These are phyloP conservation scores for Rhodofomes roseus DNA, from an alignment of 1,284 basidiomycete species.

Conservation along the genomic window DNA sequence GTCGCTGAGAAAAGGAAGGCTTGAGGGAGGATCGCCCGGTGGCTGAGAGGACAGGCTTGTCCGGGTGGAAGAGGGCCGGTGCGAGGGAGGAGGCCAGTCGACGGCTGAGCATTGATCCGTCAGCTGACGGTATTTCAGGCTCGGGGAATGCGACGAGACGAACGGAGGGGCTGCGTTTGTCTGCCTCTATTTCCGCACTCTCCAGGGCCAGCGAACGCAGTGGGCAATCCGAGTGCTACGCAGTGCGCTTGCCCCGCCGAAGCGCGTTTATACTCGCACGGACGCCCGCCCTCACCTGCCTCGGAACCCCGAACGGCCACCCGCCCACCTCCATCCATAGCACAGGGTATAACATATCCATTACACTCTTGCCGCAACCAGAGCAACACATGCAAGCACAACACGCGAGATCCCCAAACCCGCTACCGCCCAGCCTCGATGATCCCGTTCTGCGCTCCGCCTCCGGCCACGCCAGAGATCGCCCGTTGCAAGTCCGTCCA, in stretches of 20 bases:
- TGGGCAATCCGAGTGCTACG: neutral
- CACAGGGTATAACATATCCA: neutral
- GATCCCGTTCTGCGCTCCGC: slow-evolving; percentile 49
- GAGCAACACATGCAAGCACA: neutral
- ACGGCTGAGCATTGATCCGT: slow-evolving; percentile 21
- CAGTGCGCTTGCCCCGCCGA: neutral
- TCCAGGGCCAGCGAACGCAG: neutral
- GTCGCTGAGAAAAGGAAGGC: slow-evolving; percentile 2
- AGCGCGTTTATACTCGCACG: slow-evolving; percentile 3
- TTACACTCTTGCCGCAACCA: neutral
- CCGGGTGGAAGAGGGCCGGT: slow-evolving; percentile 7
- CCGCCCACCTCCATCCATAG: neutral
- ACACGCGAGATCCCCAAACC: slow-evolving; percentile 37
- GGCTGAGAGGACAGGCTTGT: slow-evolving; percentile 6
- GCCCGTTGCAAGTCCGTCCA: slow-evolving; percentile 90
- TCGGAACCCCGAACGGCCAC: slow-evolving; percentile 10
- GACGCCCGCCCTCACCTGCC: neutral
- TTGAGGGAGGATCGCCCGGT: slow-evolving; percentile 2
- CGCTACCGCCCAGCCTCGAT: slow-evolving; percentile 39
- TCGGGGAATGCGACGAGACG: neutral
- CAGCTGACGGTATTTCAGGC: slow-evolving; percentile 15
- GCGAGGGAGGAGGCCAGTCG: slow-evolving; percentile 5
- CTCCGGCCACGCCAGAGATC: slow-evolving; percentile 59
- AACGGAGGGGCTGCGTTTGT: neutral
- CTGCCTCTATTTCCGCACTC: slow-evolving; percentile 6